A percentile compares a stretch with the other conserved stretches of the same genome.
phyloP scores from a whole-genome alignment of 179 eudicot genomes.

The Silene coronaria region DNA sequence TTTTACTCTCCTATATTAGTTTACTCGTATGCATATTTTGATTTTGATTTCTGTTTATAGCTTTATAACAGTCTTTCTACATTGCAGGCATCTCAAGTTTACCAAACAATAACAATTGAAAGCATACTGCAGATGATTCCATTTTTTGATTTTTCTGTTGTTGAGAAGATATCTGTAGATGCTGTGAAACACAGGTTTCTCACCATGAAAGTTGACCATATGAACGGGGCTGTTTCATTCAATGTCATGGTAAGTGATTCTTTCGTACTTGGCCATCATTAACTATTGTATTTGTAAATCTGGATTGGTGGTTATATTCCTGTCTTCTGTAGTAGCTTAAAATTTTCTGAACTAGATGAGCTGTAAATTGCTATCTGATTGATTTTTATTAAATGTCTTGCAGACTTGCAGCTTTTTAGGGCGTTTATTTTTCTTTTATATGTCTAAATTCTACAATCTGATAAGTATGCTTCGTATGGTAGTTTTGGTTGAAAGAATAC shows the following conservation, averaged over 20 bases:
- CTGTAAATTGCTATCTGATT: too few relatives aligned
- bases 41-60: background rate
- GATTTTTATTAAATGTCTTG: too few relatives aligned
- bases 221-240: slow-evolving; percentile 65
- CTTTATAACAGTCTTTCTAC: slow-evolving; percentile 13
- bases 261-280: background rate
- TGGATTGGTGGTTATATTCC: background rate
- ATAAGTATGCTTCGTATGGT: background rate
- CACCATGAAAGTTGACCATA: slow-evolving; percentile 71
- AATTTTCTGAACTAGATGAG: background rate
- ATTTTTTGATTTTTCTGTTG: slow-evolving; percentile 62
- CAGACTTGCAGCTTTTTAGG: too few relatives aligned
- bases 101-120: slow-evolving; percentile 67
- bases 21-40: background rate
- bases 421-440: too few relatives aligned
- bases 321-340: background rate
- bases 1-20: background rate
- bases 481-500: background rate
- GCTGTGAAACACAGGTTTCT: slow-evolving; percentile 75
- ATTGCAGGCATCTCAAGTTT: slow-evolving; percentile 73
- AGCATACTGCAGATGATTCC: slow-evolving; percentile 64
- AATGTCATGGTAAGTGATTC: slow-evolving; percentile 41
- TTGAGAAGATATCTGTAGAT: slow-evolving; percentile 85
- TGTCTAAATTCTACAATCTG: background rate
- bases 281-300: background rate